Evolutionary conservation across 2,329 filamentous ascomycete genomes (phyloP), one percentile per base, ranked within the genome.

Genomic region (Alternaria ethzedia): DNA sequence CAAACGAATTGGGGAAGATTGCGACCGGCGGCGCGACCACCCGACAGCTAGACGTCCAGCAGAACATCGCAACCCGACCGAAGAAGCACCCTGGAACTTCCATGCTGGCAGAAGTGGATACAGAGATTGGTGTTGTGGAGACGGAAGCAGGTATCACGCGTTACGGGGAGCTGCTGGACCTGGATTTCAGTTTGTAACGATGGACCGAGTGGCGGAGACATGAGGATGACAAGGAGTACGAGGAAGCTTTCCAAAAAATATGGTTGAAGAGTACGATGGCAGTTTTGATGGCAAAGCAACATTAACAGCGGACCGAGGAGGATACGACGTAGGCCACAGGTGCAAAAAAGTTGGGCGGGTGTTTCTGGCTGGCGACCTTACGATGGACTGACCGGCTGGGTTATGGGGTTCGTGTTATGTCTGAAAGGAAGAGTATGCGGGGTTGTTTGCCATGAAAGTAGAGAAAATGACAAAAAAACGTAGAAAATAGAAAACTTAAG

Each of bases 1-100:
- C 89, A 12, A 85, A 86, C 47, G 87, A 93, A 63, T 83, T 97
- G 5, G 90, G 91, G 1, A 85, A 85, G 51, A 89, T 97, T 70
- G 91, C 91, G 2, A 87, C 81, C 25, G 79, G 75, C 49, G 66
- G 59, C 30, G 30, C 8, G 17, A 36, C 30, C 13, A 30, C 21
- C 9, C 54, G 50, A 23, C 57, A 59, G 9, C 26, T 57, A 3
- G 64, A 57, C 21, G 26, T 51, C 4, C 52, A 51, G 5, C 43
- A 61, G 26, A 15, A 49, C 13, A 17, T 56, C 2, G n/a, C 50
- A 11, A 64, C 63, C 46, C 63, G 55, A 15, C 44, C 51, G 2
- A 59, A 64, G 50, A 71, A 68, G 64, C 44, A 57, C 13, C 4
- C n/a, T 23, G 21, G 21, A 15, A 47, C 17, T 12, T 15, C 32